Base-by-base conservation (phyloP, 2,329 filamentous ascomycete genomes). In the Hypoxylon sp. region DNA sequence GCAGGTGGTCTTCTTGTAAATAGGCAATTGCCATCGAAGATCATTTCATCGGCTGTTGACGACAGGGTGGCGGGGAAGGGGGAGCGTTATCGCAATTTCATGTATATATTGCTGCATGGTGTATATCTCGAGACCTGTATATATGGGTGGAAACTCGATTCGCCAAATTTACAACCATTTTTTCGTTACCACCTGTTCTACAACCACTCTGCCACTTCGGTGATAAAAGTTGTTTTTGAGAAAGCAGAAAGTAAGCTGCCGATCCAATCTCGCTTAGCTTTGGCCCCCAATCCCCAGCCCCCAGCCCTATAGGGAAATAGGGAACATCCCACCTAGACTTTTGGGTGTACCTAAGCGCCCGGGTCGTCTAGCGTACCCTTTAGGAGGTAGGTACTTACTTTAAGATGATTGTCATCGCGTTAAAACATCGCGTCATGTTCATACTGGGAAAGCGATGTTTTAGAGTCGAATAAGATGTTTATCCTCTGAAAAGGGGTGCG, bases 1-100 rank as follows among this genome's bases (percentile, higher is more conserved):
- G 70, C 4, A 80, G 76, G 74, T 81, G 78, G 78, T 75, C 79
- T 52, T 66, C 53, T 52, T 69, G 66, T 53, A 54, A 26, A 66
- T 69, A 62, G 48, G 48, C 26, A 42, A 31, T 66, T 29, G 55
- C 57, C 33, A 24, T 24, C 24, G 52, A 53, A 52, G 55, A 52
- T 17, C 37, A 39, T 52, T 11, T 35, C 9, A n/a, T 35, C 42
- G 44, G 22, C 37, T 39, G 17, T 11, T 19, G 31, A 37, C 24
- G 19, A 51, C 37, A 37, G 26, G 11, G 55, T 59, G 33, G 59
- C 29, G 22, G 59, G 59, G 19, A 39, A 39, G 4, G 33, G 35
- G 39, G 26, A 14, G 42, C 14, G 35, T 24, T 60, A 24, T 50
- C 26, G 22, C 31, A 52, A 42, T 63, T 69, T 59, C 44, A 24